Base-by-base conservation (phyloP, 768 basidiomycete species). In the Termitomyces sp. region DNA sequence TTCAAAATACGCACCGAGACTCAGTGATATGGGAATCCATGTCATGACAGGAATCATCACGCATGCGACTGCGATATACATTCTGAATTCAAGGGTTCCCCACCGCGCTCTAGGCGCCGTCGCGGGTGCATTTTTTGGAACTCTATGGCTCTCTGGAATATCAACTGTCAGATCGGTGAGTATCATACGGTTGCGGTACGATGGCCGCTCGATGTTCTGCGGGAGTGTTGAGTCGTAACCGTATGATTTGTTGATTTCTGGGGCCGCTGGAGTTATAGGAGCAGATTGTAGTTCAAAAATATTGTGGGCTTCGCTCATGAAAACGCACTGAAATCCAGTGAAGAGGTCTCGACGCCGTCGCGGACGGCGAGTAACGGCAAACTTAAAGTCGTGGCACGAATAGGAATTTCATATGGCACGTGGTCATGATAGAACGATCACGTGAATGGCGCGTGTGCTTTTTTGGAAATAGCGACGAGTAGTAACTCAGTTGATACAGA, bases 51-150 rank as follows among this genome's bases (percentile, higher is more conserved):
- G 86, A 29, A 98, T 69, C 7, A 80, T 85, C 20, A 86, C 48
- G 13, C 74, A 65, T 12, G 85, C 81, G 2, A 86, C 74, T 31
- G 84, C 57, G 57, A 76, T 84, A 69, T 98, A 98, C 38, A 87
- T 61, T 59, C 81, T 75, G 72, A 96, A 98, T 66, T 98, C 97
- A 10, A 73, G 67, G 0, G 91, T 89, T 40, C 68, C 73, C 96
- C 95, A 98, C 71, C 90, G 45, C 13, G 59, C 32, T 38, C 47
- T 53, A 4, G 56, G 56, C 31, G 33, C 42, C 38, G 33, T 73
- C 22, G 89, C 62, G 2, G 76, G 74, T 48, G 67, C 68, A 18
- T 53, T 50, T 31, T 62, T 54, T 11, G 66, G 66, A 10, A 53
- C 56, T n/a, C 61, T 45, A 25, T 65, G 69, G n/a, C 64, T 65